Percentiles rank a stretch among this genome's conserved stretches.
Evolutionary conservation across 2,329 filamentous ascomycete genomes (phyloP).

Genomic region (Aquanectria penicillioides): DNA sequence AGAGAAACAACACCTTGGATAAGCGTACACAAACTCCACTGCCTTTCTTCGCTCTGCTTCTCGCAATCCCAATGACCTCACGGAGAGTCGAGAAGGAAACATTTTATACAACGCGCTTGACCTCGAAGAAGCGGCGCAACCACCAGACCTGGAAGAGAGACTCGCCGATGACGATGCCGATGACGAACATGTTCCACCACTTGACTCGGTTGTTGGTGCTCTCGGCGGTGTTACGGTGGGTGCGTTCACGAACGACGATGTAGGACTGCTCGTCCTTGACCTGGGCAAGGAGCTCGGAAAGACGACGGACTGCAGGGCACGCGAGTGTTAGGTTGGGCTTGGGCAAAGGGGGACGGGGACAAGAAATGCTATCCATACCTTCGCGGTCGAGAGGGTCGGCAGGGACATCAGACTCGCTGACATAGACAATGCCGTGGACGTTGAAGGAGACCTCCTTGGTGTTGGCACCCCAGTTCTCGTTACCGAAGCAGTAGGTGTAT

Average conservation of each 20-base stretch:
- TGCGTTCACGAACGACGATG: slow-evolving; percentile 93
- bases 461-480: slow-evolving; percentile 96
- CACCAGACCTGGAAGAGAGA: slow-evolving; percentile 99
- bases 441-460: slow-evolving; percentile 99
- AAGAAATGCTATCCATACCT: slow-evolving; percentile 63
- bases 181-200: slow-evolving; percentile 99
- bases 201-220: slow-evolving; percentile 98
- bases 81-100: background rate
- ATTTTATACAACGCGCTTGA: slow-evolving; percentile 71
- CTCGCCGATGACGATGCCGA: slow-evolving; percentile 87
- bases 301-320: slow-evolving; percentile 71
- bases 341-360: background rate
- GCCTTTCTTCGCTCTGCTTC: slow-evolving; percentile 2
- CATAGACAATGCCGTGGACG: slow-evolving; percentile 98
- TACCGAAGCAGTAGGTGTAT: slow-evolving; percentile 98
- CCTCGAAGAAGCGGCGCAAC: slow-evolving; percentile 98
- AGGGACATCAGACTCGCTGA: slow-evolving; percentile 85
- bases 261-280: slow-evolving; percentile 99
- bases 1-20: slow-evolving; percentile 34
- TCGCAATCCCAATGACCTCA: background rate
- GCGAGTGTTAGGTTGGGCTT: slow-evolving; percentile 23
- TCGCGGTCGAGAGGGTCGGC: slow-evolving; percentile 91
- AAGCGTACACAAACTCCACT: no score
- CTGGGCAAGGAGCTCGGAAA: slow-evolving; percentile 86
- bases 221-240: slow-evolving; percentile 97